Evolutionary conservation across 2,329 filamentous ascomycete species (phyloP).

Genomic region (Raffaelea ambrosiae): DNA sequence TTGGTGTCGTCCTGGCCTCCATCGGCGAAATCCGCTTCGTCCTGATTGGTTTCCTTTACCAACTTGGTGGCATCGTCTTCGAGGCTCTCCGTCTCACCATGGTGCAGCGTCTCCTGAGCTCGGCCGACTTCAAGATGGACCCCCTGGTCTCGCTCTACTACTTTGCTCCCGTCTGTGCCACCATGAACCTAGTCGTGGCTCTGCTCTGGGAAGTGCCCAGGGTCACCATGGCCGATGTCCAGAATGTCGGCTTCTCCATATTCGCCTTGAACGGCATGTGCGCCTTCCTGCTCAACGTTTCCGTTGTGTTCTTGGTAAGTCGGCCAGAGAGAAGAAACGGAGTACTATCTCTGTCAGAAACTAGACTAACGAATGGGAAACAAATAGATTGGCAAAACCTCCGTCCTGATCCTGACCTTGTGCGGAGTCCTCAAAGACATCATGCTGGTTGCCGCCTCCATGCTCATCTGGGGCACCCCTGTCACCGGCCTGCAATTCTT

Average conservation of each 20-base stretch:
- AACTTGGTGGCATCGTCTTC: conserved; percentile 69
- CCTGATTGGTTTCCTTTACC: conserved; percentile 68
- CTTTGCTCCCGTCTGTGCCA: conserved; percentile 75
- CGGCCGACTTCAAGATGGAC: conserved; percentile 85
- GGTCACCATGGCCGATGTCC: conserved; percentile 60
- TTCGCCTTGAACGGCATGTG: conserved; percentile 69
- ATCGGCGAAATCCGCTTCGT: conserved; percentile 94
- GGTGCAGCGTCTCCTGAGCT: conserved; percentile 75
- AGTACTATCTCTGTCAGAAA: background rate
- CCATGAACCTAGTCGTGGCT: conserved; percentile 70
- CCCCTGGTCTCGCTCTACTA: conserved; percentile 84
- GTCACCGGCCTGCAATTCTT: conserved; percentile 72
- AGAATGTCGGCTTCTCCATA: conserved; percentile 63
- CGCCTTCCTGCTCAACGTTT: conserved; percentile 76
- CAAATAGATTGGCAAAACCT: conserved; percentile 73
- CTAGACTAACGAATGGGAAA: conserved; percentile 11
- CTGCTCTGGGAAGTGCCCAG: conserved; percentile 65
- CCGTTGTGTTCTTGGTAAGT: conserved; percentile 76
- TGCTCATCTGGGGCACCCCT: conserved; percentile 72
- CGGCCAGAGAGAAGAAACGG: conserved; percentile 11
- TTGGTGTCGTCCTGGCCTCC: conserved; percentile 91
- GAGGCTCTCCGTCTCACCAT: conserved; percentile 77
- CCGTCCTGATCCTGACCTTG: conserved; percentile 75
- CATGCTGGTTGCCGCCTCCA: conserved; percentile 68
- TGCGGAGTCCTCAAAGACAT: conserved; percentile 87